Conservation (phyloP, 176 grass and related monocot species). For the Tillandsia leiboldiana region DNA sequence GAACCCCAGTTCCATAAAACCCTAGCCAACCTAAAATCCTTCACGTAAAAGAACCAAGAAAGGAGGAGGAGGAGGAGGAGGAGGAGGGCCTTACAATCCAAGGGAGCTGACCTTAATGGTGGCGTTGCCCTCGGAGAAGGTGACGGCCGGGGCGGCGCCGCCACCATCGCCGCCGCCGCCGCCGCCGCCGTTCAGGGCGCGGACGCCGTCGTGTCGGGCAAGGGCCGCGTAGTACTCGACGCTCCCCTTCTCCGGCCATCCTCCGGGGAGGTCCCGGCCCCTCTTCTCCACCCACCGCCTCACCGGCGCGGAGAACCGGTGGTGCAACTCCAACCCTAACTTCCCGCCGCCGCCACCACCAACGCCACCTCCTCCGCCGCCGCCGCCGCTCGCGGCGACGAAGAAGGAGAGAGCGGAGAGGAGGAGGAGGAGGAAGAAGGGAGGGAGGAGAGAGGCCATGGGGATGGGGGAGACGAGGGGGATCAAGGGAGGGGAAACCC, state of each 20-base stretch:
- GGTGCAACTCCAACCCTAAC: conserved; percentile 42
- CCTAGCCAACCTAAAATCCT: neutral
- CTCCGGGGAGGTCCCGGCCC: conserved; percentile 26
- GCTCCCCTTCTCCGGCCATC: conserved; percentile 29
- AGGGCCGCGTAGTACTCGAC: conserved; percentile 45
- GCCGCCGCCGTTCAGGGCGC: conserved; percentile 10
- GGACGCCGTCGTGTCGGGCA: conserved; percentile 40
- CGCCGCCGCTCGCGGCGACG: neutral
- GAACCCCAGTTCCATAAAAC: neutral
- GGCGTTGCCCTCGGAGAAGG: conserved; percentile 62
- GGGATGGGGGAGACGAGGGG: neutral
- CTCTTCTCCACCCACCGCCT: conserved; percentile 33
- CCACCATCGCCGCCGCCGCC: neutral
- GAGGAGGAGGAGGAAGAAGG: conserved; percentile 13
- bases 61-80: neutral
- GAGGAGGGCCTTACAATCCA: conserved; percentile 48
- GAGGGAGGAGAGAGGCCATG: conserved; percentile 15
- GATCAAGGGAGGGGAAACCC: neutral
- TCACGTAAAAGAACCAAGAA: neutral
- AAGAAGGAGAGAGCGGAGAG: neutral
- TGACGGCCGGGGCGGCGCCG: conserved; percentile 17
- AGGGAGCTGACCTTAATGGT: conserved; percentile 56
- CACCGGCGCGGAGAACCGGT: conserved; percentile 50
- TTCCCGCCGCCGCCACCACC: neutral
- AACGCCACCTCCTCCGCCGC: neutral